These are phyloP conservation scores for Suhomyces bribrorum DNA, from an alignment of 1,139 yeast genomes.

Conservation along the genomic window DNA sequence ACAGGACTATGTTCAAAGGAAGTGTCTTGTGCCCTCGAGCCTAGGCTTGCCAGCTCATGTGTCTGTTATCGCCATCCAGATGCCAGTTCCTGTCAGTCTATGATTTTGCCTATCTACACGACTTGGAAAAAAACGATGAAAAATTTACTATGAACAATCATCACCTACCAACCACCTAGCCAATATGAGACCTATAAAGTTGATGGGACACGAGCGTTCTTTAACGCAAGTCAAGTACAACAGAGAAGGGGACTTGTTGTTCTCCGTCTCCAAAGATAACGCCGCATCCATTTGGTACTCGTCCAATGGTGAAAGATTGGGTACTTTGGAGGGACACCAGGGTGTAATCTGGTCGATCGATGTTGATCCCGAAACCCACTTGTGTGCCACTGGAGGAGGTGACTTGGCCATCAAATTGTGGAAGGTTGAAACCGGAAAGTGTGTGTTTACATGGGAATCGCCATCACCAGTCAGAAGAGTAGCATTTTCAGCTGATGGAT, in stretches of 20 bases:
- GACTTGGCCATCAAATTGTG: slow-evolving; percentile 86
- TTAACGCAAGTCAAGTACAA: slow-evolving; percentile 90
- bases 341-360: slow-evolving; percentile 98
- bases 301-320: slow-evolving; percentile 94
- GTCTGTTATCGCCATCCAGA: neutral
- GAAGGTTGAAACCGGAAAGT: slow-evolving; percentile 78
- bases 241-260: slow-evolving; percentile 90
- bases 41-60: no score
- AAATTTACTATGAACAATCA: slow-evolving; percentile 11
- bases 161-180: slow-evolving; percentile 6
- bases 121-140: slow-evolving; percentile 15
- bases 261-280: slow-evolving; percentile 90
- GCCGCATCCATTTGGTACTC: slow-evolving; percentile 92
- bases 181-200: slow-evolving; percentile 52
- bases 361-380: slow-evolving; percentile 66
- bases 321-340: slow-evolving; percentile 80
- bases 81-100: neutral
- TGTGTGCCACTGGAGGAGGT: slow-evolving; percentile 87
- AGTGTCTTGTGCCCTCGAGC: no score
- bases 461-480: slow-evolving; percentile 90
- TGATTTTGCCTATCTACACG: slow-evolving; percentile 7
- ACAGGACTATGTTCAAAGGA: no score
- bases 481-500: slow-evolving; percentile 77
- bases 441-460: slow-evolving; percentile 71
- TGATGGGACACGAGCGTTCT: slow-evolving; percentile 85